Evolutionary conservation across 2,329 filamentous ascomycete species (phyloP).

Genomic region (Trichothecium roseum): DNA sequence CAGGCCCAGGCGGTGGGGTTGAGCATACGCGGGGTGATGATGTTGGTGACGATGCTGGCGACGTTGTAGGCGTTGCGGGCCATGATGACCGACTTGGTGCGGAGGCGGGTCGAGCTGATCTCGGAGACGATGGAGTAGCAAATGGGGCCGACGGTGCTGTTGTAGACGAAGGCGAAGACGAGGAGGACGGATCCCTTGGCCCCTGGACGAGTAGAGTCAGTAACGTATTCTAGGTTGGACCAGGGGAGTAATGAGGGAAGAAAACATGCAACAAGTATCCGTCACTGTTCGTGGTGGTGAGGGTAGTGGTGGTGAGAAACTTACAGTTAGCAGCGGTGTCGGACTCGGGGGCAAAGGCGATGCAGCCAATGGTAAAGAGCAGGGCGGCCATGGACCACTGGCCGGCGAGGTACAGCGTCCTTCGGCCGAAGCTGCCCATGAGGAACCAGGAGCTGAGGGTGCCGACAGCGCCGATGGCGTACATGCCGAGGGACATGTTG

Average conservation of each 20-base stretch:
- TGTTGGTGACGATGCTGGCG: conserved; percentile 32
- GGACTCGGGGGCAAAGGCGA: conserved; percentile 28
- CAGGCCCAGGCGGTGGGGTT: conserved; percentile 35
- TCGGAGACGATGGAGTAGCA: conserved; percentile 34
- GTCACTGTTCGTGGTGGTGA: too few relatives aligned
- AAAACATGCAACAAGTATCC: too few relatives aligned
- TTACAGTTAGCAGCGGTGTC: too few relatives aligned
- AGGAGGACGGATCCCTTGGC: conserved; percentile 36
- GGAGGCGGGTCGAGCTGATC: conserved; percentile 31
- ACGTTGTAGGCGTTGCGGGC: conserved; percentile 37
- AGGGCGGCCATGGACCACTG: conserved; percentile 35
- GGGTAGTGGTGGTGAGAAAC: too few relatives aligned
- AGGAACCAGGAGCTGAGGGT: conserved; percentile 35
- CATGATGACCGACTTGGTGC: conserved; percentile 34
- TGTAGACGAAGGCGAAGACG: conserved; percentile 31
- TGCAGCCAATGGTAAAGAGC: conserved; percentile 32
- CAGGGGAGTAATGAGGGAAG: too few relatives aligned
- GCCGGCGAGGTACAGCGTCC: conserved; percentile 32
- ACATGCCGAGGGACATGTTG: conserved; percentile 29
- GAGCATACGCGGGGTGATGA: conserved; percentile 35
- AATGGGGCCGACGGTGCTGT: conserved; percentile 34
- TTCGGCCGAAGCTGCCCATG: conserved; percentile 31
- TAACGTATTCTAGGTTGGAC: too few relatives aligned
- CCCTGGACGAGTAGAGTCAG: conserved; percentile 16
- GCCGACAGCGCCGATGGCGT: conserved; percentile 32